These are phyloP conservation scores for Ogataea zsoltii DNA, from an alignment of 805 yeast genomes.

Conservation along the genomic window DNA sequence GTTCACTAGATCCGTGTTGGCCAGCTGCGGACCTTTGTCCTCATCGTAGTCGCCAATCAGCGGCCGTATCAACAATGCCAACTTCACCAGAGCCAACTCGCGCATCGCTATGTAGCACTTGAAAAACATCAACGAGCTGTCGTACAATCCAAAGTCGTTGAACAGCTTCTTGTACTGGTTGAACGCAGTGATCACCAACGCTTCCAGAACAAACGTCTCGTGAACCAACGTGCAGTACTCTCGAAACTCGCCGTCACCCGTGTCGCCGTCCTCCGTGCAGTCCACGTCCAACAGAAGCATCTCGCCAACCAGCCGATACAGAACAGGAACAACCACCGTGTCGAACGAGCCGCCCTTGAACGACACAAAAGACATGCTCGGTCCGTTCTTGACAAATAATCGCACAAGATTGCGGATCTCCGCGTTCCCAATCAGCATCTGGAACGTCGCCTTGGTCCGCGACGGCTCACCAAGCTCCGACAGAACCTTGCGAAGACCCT, in stretches of 20 bases:
- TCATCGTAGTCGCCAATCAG: conserved; percentile 17
- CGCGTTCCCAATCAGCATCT: conserved; percentile 19
- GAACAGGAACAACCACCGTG: conserved; percentile 24
- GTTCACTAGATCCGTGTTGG: conserved; percentile 18
- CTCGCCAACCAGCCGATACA: conserved; percentile 31
- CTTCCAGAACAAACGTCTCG: conserved; percentile 27
- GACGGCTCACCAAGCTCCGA: conserved; percentile 17
- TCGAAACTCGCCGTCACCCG: conserved; percentile 13
- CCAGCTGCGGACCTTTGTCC: conserved; percentile 9
- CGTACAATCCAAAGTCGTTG: conserved; percentile 29
- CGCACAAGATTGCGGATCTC: conserved; percentile 25
- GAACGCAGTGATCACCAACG: conserved; percentile 29
- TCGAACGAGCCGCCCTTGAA: conserved; percentile 28
- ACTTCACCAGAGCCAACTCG: conserved; percentile 25
- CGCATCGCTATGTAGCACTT: conserved; percentile 29
- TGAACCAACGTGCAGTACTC: conserved; percentile 23
- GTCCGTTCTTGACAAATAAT: conserved; percentile 26
- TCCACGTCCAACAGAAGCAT: conserved; percentile 13
- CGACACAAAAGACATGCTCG: conserved; percentile 21
- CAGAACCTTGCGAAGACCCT: conserved; percentile 17
- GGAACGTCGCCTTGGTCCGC: conserved; percentile 13
- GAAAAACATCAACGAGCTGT: conserved; percentile 25
- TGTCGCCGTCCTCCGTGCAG: conserved; percentile 4
- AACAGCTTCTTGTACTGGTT: conserved; percentile 27
- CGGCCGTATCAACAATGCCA: conserved; percentile 23